These are phyloP conservation scores for Aeschynomene evenia DNA, from an alignment of 306 rosid species.

Conservation along the genomic window DNA sequence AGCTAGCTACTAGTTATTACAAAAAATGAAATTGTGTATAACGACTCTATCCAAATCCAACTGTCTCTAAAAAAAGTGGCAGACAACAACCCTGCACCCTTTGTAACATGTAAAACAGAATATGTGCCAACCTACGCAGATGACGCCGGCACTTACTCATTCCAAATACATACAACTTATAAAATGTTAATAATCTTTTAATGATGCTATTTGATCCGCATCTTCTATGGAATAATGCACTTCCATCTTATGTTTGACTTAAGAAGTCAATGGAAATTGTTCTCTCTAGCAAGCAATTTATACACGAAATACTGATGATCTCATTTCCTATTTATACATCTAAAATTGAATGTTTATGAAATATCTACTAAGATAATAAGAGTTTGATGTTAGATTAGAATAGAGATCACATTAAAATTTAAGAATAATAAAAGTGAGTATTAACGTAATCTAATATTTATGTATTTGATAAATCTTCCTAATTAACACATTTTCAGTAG, in stretches of 20 bases:
- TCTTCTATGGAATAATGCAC: neutral
- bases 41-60: too few species aligned
- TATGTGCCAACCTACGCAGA: neutral
- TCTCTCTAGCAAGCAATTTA: neutral
- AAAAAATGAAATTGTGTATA: neutral
- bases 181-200: too few species aligned
- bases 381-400: too few species aligned
- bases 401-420: too few species aligned
- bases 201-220: conserved; percentile 8
- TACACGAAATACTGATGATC: neutral
- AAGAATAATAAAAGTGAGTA: too few species aligned
- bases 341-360: too few species aligned
- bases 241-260: neutral
- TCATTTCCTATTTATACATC: neutral
- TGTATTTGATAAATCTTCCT: too few species aligned
- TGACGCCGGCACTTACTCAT: neutral
- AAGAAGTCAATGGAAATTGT: neutral
- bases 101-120: neutral
- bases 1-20: too few species aligned
- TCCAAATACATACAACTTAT: neutral
- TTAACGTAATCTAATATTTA: too few species aligned
- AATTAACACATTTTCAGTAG: neutral
- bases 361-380: too few species aligned
- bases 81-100: neutral
- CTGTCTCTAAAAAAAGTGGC: neutral